Evolutionary conservation across 192 early-diverging fungal species (phyloP), one percentile per base, ranked within the genome.

Genomic region (Coemansia sp.): DNA sequence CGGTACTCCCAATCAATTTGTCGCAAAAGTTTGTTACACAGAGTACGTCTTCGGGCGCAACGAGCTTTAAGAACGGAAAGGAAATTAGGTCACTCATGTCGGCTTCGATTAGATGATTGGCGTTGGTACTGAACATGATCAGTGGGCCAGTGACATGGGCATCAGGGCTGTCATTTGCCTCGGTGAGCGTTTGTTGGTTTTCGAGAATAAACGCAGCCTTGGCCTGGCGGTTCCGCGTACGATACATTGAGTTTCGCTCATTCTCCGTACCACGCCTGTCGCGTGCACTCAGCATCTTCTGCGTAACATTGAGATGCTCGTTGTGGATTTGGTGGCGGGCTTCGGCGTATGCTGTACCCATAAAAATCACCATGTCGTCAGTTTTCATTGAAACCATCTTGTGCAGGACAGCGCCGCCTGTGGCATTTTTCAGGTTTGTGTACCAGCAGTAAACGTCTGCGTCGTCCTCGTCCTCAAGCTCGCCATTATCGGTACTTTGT

Each of bases 201-300:
- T 76, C 74, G 57, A 76, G 54, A 24, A 76, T 67, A 59, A 76
- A 57, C 10, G 74, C 74, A 7, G 61, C 74, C 27, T 76, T 76
- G 57, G 67, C 29, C 61, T 76, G 74, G 14, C 53, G 37, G 5
- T 54, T 63, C 2, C 55, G 55, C 55, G 69, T 54, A 52, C 62
- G 69, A 27, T 71, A 76, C 51, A 76, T 37, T 19, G 65, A 66
- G 38, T 65, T 59, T 2, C 12, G 50, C 7, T 12, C 27, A 5
- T 55, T 2, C 14, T 11, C 41, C 32, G 6, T 75, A 66, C 22
- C 53, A 53, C 38, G 59, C 62, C 29, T 27, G 17, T 6, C 12
- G 10, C 10, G 53, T 55, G 10, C 53, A 5, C 29, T 55, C 53
- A 55, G 5, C 47, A 19, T 8, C 0, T 19, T 8, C 4, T 19